Percentiles rank a stretch among this genome's conserved stretches.
Evolutionary conservation across 306 rosid genomes (phyloP).

Genomic region (Fragaria nilgerrensis): DNA sequence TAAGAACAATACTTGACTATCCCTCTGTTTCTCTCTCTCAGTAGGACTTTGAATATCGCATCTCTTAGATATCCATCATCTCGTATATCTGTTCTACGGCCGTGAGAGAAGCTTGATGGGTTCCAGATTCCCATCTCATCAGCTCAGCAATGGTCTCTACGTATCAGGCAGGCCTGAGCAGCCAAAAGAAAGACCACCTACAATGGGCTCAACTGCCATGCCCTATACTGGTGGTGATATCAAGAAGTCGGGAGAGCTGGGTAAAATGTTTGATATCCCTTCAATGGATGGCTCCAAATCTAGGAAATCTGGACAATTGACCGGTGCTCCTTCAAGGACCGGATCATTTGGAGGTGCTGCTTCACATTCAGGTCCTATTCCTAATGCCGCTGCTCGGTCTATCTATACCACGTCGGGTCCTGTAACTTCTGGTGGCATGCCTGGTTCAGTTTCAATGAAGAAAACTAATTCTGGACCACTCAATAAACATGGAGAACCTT

Average conservation of each 20-base stretch:
- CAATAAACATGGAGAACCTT: constrained; percentile 93
- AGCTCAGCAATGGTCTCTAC: constrained; percentile 96
- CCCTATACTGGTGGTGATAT: constrained; percentile 98
- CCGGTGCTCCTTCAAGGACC: constrained; percentile 70
- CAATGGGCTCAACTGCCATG: constrained; percentile 93
- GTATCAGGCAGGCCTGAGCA: constrained; percentile 99
- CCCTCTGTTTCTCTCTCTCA: constrained; percentile 17
- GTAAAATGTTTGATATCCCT: constrained; percentile 97
- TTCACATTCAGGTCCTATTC: constrained; percentile 92
- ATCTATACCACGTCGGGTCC: constrained; percentile 74
- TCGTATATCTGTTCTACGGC: constrained; percentile 23
- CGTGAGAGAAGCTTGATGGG: constrained; percentile 63
- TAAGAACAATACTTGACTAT: neutral
- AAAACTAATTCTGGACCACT: constrained; percentile 95
- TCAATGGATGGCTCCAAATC: constrained; percentile 86
- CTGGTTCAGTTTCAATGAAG: constrained; percentile 72
- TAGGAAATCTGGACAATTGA: constrained; percentile 87
- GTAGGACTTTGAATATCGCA: constrained; percentile 33
- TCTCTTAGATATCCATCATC: constrained; percentile 8
- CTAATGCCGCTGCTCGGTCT: constrained; percentile 70
- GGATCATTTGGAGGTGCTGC: constrained; percentile 96
- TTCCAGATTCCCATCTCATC: constrained; percentile 98
- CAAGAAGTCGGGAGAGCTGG: constrained; percentile 89
- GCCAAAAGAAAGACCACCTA: constrained; percentile 91
- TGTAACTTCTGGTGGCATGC: constrained; percentile 59